Base-by-base conservation (phyloP, 768 basidiomycete species). In the Tricholoma terreum region DNA sequence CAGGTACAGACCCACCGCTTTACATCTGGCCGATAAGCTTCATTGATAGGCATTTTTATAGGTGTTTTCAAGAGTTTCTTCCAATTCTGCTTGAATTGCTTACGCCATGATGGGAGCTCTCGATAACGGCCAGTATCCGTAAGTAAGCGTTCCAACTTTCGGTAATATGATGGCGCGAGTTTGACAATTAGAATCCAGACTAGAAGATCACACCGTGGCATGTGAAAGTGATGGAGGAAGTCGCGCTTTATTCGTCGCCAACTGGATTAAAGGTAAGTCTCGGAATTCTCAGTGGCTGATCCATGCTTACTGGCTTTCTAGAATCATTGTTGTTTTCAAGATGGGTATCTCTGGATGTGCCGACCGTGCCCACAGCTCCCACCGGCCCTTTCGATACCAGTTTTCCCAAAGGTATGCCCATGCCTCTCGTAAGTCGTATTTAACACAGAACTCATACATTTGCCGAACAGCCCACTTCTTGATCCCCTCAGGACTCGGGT, bases 171-270 rank as follows among this genome's bases (percentile, higher is more conserved):
- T 4, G 52, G 38, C 1, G 38, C 30, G 17, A 54, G 52, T 27
- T 42, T 54, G 12, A 33, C 33, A 14, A 54, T n/a, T 33, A 74
- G 33, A 38, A 73, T 69, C 73, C 67, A 75, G 2, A 58, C 60
- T 6, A 75, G 65, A 2, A 74, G 55, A 56, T 73, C 73, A 43
- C 71, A 56, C 4, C 67, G 65, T 1, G 68, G 4, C 74, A 61
- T 45, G 65, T 72, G 50, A 73, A 67, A 19, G 67, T n/a, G n/a
- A n/a, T n/a, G n/a, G n/a, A n/a, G n/a, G n/a, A n/a, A n/a, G n/a
- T n/a, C n/a, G n/a, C n/a, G 53, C 43, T 75, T 75, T 40, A 75
- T 73, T 5, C 56, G 59, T 6, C 67, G 58, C 73, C 72, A 74
- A 61, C 73, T 73, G 40, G 27, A 22, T 52, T n/a, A 31, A 34